Conservation (phyloP, 2,329 filamentous ascomycete genomes). For the Elsinoe batatas region DNA sequence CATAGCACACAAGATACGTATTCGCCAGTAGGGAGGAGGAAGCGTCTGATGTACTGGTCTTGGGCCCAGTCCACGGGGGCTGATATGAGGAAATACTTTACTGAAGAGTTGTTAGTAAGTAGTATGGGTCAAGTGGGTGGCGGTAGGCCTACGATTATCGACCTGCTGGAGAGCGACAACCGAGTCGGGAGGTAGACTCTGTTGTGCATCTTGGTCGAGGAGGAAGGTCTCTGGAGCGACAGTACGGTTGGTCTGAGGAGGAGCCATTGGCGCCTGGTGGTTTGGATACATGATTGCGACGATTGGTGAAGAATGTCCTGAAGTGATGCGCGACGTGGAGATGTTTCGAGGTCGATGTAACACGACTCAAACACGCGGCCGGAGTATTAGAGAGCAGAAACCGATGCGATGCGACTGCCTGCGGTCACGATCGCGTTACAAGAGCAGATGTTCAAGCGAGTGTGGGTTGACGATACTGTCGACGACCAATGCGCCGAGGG, state of each 20-base stretch:
- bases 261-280: slow-evolving; percentile 71
- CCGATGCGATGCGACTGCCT: slow-evolving; percentile 11
- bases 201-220: slow-evolving; percentile 92
- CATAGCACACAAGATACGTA: slow-evolving; percentile 98
- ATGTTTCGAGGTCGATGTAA: slow-evolving; percentile 8
- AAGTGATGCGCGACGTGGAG: background rate
- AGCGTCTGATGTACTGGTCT: slow-evolving; percentile 93
- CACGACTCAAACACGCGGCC: slow-evolving; percentile 11
- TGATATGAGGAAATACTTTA: slow-evolving; percentile 99
- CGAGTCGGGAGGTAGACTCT: slow-evolving; percentile 89
- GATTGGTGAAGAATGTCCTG: background rate
- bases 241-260: slow-evolving; percentile 57
- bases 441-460: slow-evolving; percentile 4
- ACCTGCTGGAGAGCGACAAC: slow-evolving; percentile 97
- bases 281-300: slow-evolving; percentile 37
- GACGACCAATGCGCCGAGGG: slow-evolving; percentile 5
- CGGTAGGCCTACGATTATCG: slow-evolving; percentile 67
- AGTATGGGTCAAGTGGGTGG: background rate
- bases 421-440: slow-evolving; percentile 10
- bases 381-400: slow-evolving; percentile 6
- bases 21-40: slow-evolving; percentile 91
- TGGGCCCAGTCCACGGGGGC: slow-evolving; percentile 95
- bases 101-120: slow-evolving; percentile 42
- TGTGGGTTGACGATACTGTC: background rate
- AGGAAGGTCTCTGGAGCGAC: slow-evolving; percentile 95